These are phyloP conservation scores for Tricholoma saponaceum DNA, from an alignment of 768 basidiomycete species.

Conservation along the genomic window DNA sequence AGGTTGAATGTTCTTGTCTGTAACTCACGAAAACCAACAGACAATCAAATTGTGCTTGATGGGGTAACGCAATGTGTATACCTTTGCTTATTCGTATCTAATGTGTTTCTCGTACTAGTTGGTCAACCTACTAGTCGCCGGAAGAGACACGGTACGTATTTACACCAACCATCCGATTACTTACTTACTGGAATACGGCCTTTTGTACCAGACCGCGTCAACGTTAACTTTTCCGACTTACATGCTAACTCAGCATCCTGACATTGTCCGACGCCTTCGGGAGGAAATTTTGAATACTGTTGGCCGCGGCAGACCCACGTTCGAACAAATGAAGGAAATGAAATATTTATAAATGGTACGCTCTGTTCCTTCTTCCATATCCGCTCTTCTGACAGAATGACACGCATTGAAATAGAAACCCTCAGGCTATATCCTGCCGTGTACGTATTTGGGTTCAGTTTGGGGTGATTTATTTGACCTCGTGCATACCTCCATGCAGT, in stretches of 20 bases:
- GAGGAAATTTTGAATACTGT: constrained; percentile 45
- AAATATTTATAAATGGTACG: constrained; percentile 54
- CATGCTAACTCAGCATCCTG: constrained; percentile 49
- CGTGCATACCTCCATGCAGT: neutral
- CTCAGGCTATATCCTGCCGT: constrained; percentile 51
- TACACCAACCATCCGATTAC: neutral
- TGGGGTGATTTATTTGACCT: neutral
- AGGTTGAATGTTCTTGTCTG: neutral
- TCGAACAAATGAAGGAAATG: constrained; percentile 53
- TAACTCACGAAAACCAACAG: neutral
- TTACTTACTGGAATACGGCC: neutral
- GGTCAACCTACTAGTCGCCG: constrained; percentile 41
- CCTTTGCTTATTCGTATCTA: neutral
- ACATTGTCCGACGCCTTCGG: constrained; percentile 42
- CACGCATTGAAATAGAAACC: constrained; percentile 42
- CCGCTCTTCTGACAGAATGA: no score
- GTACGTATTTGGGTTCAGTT: constrained; percentile 19
- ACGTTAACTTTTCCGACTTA: constrained; percentile 52
- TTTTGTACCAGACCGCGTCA: constrained; percentile 38
- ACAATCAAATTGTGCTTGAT: constrained; percentile 15
- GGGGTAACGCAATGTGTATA: constrained; percentile 8
- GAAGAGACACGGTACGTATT: constrained; percentile 35
- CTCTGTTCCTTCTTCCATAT: neutral
- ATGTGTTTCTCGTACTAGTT: constrained; percentile 11
- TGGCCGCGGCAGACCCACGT: constrained; percentile 43